Percentiles rank a stretch among this genome's conserved stretches.
Evolutionary conservation across 805 yeast genomes (phyloP).

Genomic region (Barnettozyma wickerhamii): DNA sequence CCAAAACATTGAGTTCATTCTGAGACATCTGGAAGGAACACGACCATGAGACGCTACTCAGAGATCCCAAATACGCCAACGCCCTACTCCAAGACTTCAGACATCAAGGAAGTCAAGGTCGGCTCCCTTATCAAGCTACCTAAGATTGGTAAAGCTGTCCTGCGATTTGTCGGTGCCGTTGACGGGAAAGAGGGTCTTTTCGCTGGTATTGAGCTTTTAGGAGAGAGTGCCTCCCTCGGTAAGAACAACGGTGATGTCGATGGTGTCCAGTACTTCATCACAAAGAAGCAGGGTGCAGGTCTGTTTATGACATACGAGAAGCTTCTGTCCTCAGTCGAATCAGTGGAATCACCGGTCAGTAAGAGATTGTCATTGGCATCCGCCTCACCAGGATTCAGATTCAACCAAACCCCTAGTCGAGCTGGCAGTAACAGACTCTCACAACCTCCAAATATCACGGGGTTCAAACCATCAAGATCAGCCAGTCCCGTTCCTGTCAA

Average conservation of each 20-base stretch:
- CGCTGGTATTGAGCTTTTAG: constrained; percentile 86
- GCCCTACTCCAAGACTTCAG: constrained; percentile 12
- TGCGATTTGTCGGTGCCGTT: constrained; percentile 70
- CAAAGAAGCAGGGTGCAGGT: constrained; percentile 63
- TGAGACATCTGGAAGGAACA: neutral
- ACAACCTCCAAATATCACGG: constrained; percentile 7
- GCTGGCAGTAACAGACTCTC: neutral
- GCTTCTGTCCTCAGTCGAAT: constrained; percentile 21
- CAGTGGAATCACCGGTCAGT: constrained; percentile 14
- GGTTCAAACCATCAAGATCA: constrained; percentile 2
- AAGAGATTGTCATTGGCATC: constrained; percentile 6
- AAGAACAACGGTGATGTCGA: constrained; percentile 82
- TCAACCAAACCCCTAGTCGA: constrained; percentile 18
- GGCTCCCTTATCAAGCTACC: constrained; percentile 43
- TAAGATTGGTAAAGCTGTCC: constrained; percentile 62
- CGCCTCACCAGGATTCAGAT: constrained; percentile 7
- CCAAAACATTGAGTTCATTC: neutral
- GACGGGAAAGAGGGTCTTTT: constrained; percentile 68
- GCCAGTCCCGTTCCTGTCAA: neutral
- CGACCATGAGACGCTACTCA: constrained; percentile 21
- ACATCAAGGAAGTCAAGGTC: constrained; percentile 11
- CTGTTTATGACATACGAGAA: constrained; percentile 62
- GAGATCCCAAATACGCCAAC: constrained; percentile 24
- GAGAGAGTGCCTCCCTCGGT: constrained; percentile 60
- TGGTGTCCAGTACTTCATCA: constrained; percentile 66